Base-by-base conservation (phyloP, 441 rosid genomes). In the Brassica hybrid region DNA sequence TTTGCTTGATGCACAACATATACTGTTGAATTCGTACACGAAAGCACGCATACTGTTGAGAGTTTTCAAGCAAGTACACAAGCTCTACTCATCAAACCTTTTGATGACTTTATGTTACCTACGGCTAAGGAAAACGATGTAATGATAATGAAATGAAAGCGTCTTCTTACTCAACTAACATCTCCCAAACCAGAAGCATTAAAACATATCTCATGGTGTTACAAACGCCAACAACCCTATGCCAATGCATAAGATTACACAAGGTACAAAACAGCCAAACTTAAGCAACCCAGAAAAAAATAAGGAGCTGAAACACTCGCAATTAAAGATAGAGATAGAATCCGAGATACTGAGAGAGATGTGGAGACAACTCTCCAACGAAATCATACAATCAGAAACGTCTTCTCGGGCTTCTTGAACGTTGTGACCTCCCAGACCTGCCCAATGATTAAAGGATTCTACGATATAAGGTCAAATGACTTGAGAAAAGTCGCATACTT, bases 331-430 rank as follows among this genome's bases (percentile, higher is more conserved):
- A 61, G 61, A 78, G 69, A 67, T 38, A 63, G 32, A 67, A 78
- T 78, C 75, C 66, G 21, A 54, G 19, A 68, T 41, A 62, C 62
- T 38, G 59, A 54, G 60, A 67, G 74, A 69, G 30, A 62, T 19
- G 10, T 60, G 11, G 17, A 61, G 7, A 61, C 50, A 59, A 62
- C 71, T 74, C 75, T 79, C 57, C 0, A 64, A 57, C 72, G 58
- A 69, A 43, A 64, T 56, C 63, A 70, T 79, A 69, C 75, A 74
- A 74, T 86, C 82, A 90, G 80, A 83, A 94, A 76, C 97, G 86
- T 80, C 97, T 89, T 85, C 91, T 80, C n/a, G 97, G 97, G 81
- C 98, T 94, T 83, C 97, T 80, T 61, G 97, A 94, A 43, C 96
- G 93, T 75, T 88, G 90, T 1, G 89, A 73, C 75, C 96, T 83